phyloP scores from a whole-genome alignment of 2,329 filamentous ascomycete genomes.

The Penicillium nordicum region DNA sequence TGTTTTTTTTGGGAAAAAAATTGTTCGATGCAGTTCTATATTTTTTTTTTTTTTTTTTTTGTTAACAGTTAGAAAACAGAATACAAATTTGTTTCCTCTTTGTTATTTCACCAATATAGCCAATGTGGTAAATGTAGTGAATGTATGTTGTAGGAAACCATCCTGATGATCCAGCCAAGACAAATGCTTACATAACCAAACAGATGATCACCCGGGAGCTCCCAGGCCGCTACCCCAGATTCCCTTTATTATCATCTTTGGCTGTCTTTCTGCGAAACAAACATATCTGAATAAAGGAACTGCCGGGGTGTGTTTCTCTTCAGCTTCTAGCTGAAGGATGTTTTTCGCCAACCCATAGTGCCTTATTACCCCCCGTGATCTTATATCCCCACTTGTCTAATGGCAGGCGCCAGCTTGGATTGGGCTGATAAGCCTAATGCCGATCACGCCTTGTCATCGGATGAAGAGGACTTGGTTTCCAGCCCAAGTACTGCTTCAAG shows the following conservation, averaged over 20 bases:
- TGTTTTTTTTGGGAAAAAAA: no score
- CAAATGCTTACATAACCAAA: background rate
- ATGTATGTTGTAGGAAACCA: background rate
- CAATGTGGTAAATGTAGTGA: background rate
- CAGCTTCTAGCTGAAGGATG: constrained; percentile 4
- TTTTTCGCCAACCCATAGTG: background rate
- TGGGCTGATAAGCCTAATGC: constrained; percentile 23
- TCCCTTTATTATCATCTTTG: background rate
- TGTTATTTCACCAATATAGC: background rate
- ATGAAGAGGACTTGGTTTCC: constrained; percentile 31
- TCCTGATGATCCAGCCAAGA: background rate
- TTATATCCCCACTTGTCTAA: constrained; percentile 11
- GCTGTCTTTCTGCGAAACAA: background rate
- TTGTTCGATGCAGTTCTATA: background rate
- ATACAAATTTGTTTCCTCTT: background rate
- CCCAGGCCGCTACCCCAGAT: constrained; percentile 3
- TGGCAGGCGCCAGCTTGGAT: constrained; percentile 27
- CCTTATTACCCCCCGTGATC: background rate
- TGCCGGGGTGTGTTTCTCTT: background rate
- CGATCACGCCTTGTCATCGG: constrained; percentile 25
- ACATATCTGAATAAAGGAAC: background rate
- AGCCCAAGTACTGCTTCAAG: constrained; percentile 26
- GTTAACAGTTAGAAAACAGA: background rate
- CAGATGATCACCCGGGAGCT: background rate
- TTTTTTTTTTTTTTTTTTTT: no score